Evolutionary conservation across 352 stramenopile species (phyloP), one percentile per base, ranked within the genome.

Genomic region (Saprolegnia parasitica): DNA sequence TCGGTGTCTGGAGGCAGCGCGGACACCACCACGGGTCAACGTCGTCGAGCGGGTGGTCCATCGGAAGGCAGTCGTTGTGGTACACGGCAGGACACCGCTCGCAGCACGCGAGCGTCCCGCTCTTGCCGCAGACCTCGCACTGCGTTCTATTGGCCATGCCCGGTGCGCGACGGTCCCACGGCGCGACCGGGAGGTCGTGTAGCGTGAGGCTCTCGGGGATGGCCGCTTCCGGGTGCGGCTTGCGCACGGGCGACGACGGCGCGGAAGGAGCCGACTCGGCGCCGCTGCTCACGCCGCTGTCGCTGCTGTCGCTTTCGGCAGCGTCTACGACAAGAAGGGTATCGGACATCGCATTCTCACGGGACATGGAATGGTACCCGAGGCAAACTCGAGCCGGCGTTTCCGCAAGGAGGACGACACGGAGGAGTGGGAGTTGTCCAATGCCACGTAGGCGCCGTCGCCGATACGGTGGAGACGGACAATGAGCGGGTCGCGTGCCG

Each of bases 11-110:
- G 9, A 70, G 29, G 39, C 63, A 70, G 39, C 46, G 54, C 39
- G 63, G 63, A 39, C 63, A 70, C 50, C 54, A 42, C 63, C 63
- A 70, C 54, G 63, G 63, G 39, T 70, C 50, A 1, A 70, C 47
- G 39, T 45, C 52, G 11, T 61, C 37, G 5, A 54, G 32, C 3
- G 52, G 52, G 26, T 70, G 63, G 40, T 70, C 63, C 8, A 52
- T 29, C 16, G 63, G 63, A 4, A 70, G 37, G 29, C 63, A 70
- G 37, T 70, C 63, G n/a, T 21, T 18, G 54, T 70, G 63, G 37
- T 62, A 70, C 21, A 70, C 63, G 6, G 63, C 47, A 4, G 63
- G 63, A 47, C 63, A 70, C 8, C 63, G 45, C 15, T 70, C 63
- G 39, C 63, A 70, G 26, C 63, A 70, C 8, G 50, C 23, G 20